Base-by-base conservation (phyloP, 106 monocot species). In the Allium cepa region DNA sequence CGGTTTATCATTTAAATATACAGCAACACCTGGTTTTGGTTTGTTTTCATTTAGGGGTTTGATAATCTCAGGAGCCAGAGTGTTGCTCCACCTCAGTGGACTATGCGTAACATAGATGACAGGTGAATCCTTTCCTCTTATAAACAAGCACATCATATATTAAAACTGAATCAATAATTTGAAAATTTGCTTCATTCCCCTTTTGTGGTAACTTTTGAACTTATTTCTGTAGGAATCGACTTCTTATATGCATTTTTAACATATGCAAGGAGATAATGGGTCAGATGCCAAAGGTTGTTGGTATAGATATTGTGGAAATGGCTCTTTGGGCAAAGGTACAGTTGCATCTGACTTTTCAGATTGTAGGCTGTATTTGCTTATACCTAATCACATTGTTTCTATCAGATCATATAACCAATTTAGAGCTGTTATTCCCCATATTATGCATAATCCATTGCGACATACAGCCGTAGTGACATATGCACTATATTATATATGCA, bases 281-380 rank as follows among this genome's bases (percentile, higher is more conserved):
- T 63, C 82, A 79, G 60, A 84, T 92, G 68, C 97, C 97, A 15
- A 99, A 87, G 80, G 78, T 99, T 79, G 87, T 92, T 76, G 97
- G 97, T 22, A 81, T 99, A 77, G 97, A 99, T 73, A 87, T 99
- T 62, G 97, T 99, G 50, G 97, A 99, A 73, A 82, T 99, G 87
- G 97, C 97, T 81, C 92, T 99, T 71, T 99, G 97, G 97, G 97
- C 92, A 53, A 92, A 99, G 92, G 97, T 99, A 56, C 55, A 67
- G 55, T 58, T 48, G 18, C 60, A 11, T 68, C n/a, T 11, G 47
- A 9, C 6, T 62, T 12, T 65, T 28, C 49, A 49, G 15, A 60
- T 68, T 52, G 11, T 45, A 7, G 4, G 49, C 11, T 22, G 12
- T 59, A 59, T 36, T 57, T 70, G 27, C 10, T 73, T 66, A 17